These are phyloP conservation scores for Iberis pinnata DNA, from an alignment of 345 rosid species.

Conservation along the genomic window DNA sequence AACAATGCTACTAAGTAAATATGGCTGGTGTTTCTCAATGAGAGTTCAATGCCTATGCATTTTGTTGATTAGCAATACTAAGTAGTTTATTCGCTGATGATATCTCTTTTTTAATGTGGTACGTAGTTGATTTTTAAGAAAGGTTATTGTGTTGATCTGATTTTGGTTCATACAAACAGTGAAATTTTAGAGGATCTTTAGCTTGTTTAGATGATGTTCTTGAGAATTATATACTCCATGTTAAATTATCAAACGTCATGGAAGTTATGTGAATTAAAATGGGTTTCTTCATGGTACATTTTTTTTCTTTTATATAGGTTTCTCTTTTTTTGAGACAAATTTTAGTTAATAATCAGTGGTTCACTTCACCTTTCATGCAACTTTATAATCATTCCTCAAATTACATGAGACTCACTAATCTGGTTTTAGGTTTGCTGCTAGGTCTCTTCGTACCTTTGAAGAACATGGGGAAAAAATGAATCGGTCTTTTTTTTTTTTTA, in stretches of 20 bases:
- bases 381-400: neutral
- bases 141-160: constrained; percentile 5
- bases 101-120: neutral
- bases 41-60: no score
- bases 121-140: constrained; percentile 6
- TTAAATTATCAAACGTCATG: no score
- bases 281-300: no score
- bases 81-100: neutral
- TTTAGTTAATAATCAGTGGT: no score
- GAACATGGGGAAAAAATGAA: constrained; percentile 27
- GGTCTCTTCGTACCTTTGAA: constrained; percentile 21
- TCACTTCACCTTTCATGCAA: neutral
- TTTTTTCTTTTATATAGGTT: no score
- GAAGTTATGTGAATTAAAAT: constrained; percentile 8
- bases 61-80: no score
- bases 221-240: no score
- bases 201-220: no score
- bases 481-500: neutral
- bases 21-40: neutral
- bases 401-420: neutral
- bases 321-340: no score
- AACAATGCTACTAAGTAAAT: neutral
- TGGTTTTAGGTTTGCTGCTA: constrained; percentile 3
- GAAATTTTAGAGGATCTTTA: constrained; percentile 1
- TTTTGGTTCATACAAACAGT: neutral